Conservation (phyloP, 108 stramenopile genomes). For the Cyclostephanos tholiformis region DNA sequence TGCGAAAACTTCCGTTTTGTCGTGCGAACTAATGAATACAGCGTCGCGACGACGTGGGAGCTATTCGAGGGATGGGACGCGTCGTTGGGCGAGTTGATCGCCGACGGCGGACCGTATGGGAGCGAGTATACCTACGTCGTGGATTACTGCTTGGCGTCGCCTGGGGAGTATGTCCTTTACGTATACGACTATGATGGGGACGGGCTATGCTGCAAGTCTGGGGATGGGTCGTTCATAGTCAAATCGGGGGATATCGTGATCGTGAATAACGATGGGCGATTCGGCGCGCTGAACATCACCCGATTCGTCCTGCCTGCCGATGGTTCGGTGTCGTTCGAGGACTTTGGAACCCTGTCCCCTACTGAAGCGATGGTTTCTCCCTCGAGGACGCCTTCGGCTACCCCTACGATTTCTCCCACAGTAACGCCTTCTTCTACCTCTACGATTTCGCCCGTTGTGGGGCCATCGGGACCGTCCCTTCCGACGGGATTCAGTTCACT, state of each 20-base stretch:
- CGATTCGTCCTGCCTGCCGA: too few species aligned
- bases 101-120: constrained; percentile 39
- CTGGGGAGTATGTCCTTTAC: constrained; percentile 27
- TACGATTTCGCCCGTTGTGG: too few species aligned
- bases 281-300: too few species aligned
- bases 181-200: constrained; percentile 47
- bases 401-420: too few species aligned
- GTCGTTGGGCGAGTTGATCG: constrained; percentile 18
- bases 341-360: too few species aligned
- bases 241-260: constrained; percentile 29
- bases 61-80: constrained; percentile 31
- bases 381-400: too few species aligned
- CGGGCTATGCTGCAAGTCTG: constrained; percentile 19
- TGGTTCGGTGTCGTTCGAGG: too few species aligned
- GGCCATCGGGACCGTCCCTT: too few species aligned
- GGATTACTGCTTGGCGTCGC: constrained; percentile 39
- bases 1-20: constrained; percentile 42
- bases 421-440: too few species aligned
- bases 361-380: too few species aligned
- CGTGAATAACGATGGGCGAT: constrained; percentile 21
- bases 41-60: constrained; percentile 37
- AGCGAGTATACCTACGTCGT: constrained; percentile 25
- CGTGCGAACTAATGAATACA: constrained; percentile 28
- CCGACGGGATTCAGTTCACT: too few species aligned
- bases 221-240: constrained; percentile 28